Base-by-base conservation (phyloP, 441 rosid genomes). In the Arabidopsis lyrata region DNA sequence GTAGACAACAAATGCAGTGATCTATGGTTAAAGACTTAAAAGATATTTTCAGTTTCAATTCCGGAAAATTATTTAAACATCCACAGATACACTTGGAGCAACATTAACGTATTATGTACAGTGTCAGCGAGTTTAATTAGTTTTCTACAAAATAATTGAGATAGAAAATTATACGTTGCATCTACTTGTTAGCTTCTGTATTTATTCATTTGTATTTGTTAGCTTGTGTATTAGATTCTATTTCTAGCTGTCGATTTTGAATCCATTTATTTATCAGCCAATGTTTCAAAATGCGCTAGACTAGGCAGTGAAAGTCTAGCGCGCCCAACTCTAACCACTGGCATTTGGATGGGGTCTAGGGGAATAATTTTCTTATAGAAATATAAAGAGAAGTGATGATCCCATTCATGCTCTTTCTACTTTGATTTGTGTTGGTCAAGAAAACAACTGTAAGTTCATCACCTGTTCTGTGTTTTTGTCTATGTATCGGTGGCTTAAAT, bases 1-100 rank as follows among this genome's bases (percentile, higher is more conserved):
- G 31, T 42, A 71, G 35, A 58, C 61, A 38, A 16, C 22, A 36
- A 36, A 50, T 49, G 60, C 5, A 60, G 20, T 50, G 34, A n/a
- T 50, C 44, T 71, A 32, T 39, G 53, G 4, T 71, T 61, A 8
- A 29, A 50, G n/a, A n/a, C n/a, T n/a, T n/a, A n/a, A n/a, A n/a
- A n/a, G 54, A 52, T 49, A 36, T 48, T 49, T 60, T 1, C 67
- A n/a, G 31, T 60, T 49, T 59, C 3, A n/a, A 16, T 22, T 60
- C 18, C 13, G 4, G 29, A 20, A 27, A 45, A 0, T 1, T 61
- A 14, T 38, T 22, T 48, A 70, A 45, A 36, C 24, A 61, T 60
- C 27, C 14, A 24, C 50, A 27, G 4, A 27, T 3, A 48, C 34
- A 59, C 39, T 70, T 59, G 45, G 42, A 36, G 27, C 27, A 29